Base-by-base conservation (phyloP, 1,139 yeast species). In the Blastobotrys proliferans region DNA sequence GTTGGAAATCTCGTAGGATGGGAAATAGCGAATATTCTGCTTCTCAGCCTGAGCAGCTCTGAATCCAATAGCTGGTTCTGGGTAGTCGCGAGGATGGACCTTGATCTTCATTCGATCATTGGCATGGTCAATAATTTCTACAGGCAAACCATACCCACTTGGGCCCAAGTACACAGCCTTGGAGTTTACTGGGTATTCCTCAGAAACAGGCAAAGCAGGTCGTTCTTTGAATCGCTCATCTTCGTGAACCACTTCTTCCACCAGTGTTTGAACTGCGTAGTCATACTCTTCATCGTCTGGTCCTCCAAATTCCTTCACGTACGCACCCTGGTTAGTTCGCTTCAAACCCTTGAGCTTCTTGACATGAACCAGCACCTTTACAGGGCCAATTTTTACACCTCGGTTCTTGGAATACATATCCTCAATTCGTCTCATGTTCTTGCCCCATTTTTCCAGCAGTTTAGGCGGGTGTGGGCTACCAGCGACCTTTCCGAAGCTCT, bases 61-160 rank as follows among this genome's bases (percentile, higher is more conserved):
- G 45, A 69, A 67, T 31, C 72, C 75, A 45, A 63, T 50, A 24
- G 54, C 43, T 4, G 62, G 54, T 38, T 61, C 65, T 6, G 58
- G 54, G 19, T 59, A 52, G 6, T 51, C 50, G 8, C 60, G 48
- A 21, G 54, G 53, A 36, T 48, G 45, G 8, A 57, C 53, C 45
- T 57, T 53, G n/a, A 68, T 59, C 25, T 60, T 61, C 30, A 66
- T 56, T 21, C 49, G 72, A 33, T 76, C 70, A 20, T 62, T 64
- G 50, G 78, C 75, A 41, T 61, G 55, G 0, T 86, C 95, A 41
- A 73, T 78, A 39, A 92, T 76, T 19, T 73, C 72, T 11, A 94
- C 90, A 40, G 94, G 83, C 21, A 87, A 76, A 39, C 98, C 98
- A 60, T 86, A 92, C 2, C 90, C 94, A 65, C 80, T 79, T 30